Base-by-base conservation (phyloP, 306 rosid species). In the Medicago ruthenica region DNA sequence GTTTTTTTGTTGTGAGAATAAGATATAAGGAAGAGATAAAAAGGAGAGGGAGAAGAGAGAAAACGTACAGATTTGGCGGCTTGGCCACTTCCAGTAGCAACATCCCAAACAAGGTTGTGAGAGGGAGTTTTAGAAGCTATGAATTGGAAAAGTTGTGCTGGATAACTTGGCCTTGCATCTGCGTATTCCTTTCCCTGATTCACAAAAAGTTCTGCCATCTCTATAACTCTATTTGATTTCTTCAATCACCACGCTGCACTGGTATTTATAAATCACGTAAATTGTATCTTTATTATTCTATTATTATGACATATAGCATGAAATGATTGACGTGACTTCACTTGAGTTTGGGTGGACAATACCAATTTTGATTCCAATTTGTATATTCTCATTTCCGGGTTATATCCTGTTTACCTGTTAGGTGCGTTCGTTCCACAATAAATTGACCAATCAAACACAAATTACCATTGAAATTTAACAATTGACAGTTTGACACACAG, bases 61-160 rank as follows among this genome's bases (percentile, higher is more conserved):
- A 13, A 41, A 76, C 76, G 2, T 14, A 93, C 97, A 7, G 90
- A 82, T 75, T 67, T 83, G 21, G 93, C 95, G 27, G 97, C 98
- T 76, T 94, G 98, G 76, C 96, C 97, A 21, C 77, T 91, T 50
- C 98, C 97, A 16, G 97, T 90, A 78, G 91, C 97, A 44, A 71
- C 96, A 45, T 94, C 98, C 98, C 98, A 91, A 3, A 78, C 96
- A 36, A 90, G 88, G 17, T 87, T 45, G 81, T 84, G 90, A 18
- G 58, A 51, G 5, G 87, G 83, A 0, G 96, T 88, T 51, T 86
- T 94, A 11, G 98, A 89, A 68, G 96, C 90, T 0, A 91, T 86
- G 76, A 86, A 91, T 14, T 74, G 77, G 42, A 89, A 93, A 48
- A 93, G 79, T 6, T 86, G 27, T 15, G 79, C 14, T 39, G 97